phyloP scores from a whole-genome alignment of 495 filamentous ascomycete species.

The Terfezia boudieri region DNA sequence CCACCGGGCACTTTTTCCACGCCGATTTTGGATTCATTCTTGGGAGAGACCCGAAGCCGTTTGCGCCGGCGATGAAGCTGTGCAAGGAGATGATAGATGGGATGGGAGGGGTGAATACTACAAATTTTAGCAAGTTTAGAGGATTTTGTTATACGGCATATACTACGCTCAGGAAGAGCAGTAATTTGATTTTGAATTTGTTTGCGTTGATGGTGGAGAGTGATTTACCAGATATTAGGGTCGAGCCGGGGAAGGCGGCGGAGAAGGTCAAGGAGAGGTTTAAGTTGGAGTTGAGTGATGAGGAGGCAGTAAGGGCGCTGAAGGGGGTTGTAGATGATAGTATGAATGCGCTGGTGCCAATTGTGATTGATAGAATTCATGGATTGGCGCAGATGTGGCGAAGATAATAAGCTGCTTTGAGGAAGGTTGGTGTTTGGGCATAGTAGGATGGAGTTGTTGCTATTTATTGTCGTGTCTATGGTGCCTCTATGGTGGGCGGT shows the following conservation, averaged over 20 bases:
- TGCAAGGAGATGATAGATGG: constrained; percentile 97
- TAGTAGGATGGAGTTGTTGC: no score
- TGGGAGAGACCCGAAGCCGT: constrained; percentile 90
- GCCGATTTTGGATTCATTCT: constrained; percentile 96
- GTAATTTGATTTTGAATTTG: constrained; percentile 81
- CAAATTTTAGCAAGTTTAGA: constrained; percentile 69
- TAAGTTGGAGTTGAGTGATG: constrained; percentile 75
- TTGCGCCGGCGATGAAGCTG: constrained; percentile 90
- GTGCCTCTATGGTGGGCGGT: no score
- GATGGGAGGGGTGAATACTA: constrained; percentile 66
- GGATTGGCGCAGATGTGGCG: constrained; percentile 81
- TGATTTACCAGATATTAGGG: constrained; percentile 81
- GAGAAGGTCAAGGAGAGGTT: constrained; percentile 89
- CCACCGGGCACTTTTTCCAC: constrained; percentile 76
- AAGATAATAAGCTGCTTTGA: constrained; percentile 25
- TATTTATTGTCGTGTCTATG: no score
- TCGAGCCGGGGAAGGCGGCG: constrained; percentile 82
- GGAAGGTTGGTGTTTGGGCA: no score
- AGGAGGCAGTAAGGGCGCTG: constrained; percentile 73
- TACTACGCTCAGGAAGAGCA: constrained; percentile 67
- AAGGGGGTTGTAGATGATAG: constrained; percentile 76
- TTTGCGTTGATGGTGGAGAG: constrained; percentile 95
- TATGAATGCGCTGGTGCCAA: constrained; percentile 65
- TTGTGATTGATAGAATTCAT: constrained; percentile 87
- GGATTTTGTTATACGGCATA: constrained; percentile 93